Evolutionary conservation across 2,329 filamentous ascomycete genomes (phyloP).

Genomic region (Rhinocladiella mackenziei): DNA sequence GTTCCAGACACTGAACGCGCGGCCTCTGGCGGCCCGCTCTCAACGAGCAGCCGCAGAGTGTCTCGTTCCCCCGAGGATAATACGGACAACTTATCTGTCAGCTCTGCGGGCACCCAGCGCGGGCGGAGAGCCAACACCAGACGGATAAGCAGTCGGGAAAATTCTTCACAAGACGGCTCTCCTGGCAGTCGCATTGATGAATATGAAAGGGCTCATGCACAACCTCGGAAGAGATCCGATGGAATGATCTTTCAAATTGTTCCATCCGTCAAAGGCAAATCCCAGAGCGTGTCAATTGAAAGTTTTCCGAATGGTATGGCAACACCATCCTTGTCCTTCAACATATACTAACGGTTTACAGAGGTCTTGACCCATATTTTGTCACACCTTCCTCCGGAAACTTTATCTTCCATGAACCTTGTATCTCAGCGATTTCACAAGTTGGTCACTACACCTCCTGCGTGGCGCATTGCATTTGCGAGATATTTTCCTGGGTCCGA

Average conservation of each 20-base stretch:
- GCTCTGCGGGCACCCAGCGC: constrained; percentile 28
- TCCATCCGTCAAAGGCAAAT: constrained; percentile 41
- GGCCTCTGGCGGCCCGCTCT: constrained; percentile 43
- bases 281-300: constrained; percentile 49
- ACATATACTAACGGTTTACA: constrained; percentile 41
- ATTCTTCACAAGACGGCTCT: constrained; percentile 37
- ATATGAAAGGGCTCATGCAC: constrained; percentile 49
- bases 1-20: constrained; percentile 42
- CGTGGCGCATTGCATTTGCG: constrained; percentile 88
- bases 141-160: constrained; percentile 31
- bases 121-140: constrained; percentile 27
- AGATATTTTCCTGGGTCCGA: constrained; percentile 81
- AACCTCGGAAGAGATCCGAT: constrained; percentile 37
- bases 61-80: constrained; percentile 28
- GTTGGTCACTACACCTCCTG: constrained; percentile 84
- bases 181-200: constrained; percentile 51
- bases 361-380: constrained; percentile 89
- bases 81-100: constrained; percentile 29
- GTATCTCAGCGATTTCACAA: constrained; percentile 84
- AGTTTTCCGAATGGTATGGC: constrained; percentile 74
- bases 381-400: constrained; percentile 81
- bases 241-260: constrained; percentile 52
- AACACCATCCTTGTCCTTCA: background rate
- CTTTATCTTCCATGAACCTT: constrained; percentile 74
- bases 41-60: constrained; percentile 39